Evolutionary conservation across 208 protist species (phyloP).

Genomic region (Histomonas meleagridis): DNA sequence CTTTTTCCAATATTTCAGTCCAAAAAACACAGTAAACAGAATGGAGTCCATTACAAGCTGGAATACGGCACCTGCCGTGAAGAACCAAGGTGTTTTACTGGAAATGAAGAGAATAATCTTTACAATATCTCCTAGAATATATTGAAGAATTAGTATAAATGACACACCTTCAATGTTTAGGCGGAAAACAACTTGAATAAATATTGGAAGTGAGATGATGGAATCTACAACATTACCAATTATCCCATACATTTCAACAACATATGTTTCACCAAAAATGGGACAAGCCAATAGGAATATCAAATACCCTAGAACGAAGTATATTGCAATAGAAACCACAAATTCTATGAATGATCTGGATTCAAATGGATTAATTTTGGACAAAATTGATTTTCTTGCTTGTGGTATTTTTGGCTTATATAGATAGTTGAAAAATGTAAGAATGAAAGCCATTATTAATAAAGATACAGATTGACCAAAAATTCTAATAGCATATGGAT

Average conservation of each 20-base stretch:
- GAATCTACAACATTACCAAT: background rate
- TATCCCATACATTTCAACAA: background rate
- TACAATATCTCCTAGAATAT: background rate
- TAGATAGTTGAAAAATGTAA: background rate
- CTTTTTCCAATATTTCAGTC: too few species aligned
- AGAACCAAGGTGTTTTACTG: background rate
- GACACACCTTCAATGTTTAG: background rate
- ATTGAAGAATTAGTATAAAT: background rate
- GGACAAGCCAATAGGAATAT: too few species aligned
- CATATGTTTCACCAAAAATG: background rate
- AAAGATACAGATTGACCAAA: background rate
- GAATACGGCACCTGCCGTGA: background rate
- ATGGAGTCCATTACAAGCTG: background rate
- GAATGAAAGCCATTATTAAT: background rate
- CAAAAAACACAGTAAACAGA: too few species aligned
- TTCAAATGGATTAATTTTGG: background rate
- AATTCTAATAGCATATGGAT: background rate
- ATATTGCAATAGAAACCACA: background rate
- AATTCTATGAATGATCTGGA: background rate
- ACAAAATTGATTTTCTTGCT: background rate
- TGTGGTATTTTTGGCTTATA: background rate
- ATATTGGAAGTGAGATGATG: background rate
- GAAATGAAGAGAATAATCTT: background rate
- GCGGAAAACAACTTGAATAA: background rate
- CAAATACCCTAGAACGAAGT: background rate